Evolutionary conservation across 306 rosid genomes (phyloP), one percentile per base, ranked within the genome.

Genomic region (Lupinus albus): DNA sequence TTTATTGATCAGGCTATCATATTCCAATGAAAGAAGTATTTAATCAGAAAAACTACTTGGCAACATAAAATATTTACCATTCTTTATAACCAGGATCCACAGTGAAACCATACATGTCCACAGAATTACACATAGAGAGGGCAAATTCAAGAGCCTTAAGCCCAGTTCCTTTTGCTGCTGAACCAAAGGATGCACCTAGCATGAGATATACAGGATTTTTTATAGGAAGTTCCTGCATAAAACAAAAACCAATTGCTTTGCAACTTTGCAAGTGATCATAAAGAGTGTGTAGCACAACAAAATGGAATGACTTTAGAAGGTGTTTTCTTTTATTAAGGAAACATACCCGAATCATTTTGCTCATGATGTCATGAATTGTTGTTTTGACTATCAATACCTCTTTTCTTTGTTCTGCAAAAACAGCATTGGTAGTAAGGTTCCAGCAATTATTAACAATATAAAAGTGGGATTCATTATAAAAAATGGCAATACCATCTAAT

Each of bases 81-180:
- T 93, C 98, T 79, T 89, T 93, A 83, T 88, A 89, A 61, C 97
- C 97, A 55, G 98, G 96, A 85, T 93, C 98, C 66, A 93, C 98
- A 25, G 97, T 93, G 86, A 93, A 93, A 67, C 98, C 98, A 81
- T 88, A 89, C 94, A 93, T 93, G 88, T 93, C 98, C 45, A 89
- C 97, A 6, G 98, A 93, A 53, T 93, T 90, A 42, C 98, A 93
- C 42, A 90, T 75, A 70, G 96, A 93, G 53, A 93, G 94, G 7
- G 96, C 91, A 83, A 93, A 93, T 82, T 93, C 98, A 70, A 93
- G 95, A 81, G 98, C 98, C 87, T 93, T 93, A 72, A 93, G 94
- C 54, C 98, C 98, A 13, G 98, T 89, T 83, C 97, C 97, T 85
- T 93, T 93, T 71, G 97, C 98, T 2, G 97, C 98, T 52, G 96